These are phyloP conservation scores for Nemania abortiva DNA, from an alignment of 2,329 filamentous ascomycete genomes.

Conservation along the genomic window DNA sequence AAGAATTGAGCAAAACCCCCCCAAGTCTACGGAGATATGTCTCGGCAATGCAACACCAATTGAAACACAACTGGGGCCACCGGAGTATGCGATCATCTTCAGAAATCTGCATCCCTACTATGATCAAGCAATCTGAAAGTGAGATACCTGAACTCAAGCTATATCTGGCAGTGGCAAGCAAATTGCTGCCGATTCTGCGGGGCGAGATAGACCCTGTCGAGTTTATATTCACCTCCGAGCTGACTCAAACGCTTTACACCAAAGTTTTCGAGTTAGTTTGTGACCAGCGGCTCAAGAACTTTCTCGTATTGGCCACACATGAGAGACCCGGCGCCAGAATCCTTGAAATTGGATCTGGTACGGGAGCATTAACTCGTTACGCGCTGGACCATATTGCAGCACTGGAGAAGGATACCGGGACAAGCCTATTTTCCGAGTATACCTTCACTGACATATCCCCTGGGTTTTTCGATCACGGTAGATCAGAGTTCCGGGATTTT, in stretches of 20 bases:
- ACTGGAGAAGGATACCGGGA: not conserved
- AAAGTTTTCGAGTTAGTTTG: not conserved
- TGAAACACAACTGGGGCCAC: too few relatives aligned
- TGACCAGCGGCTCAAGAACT: not conserved
- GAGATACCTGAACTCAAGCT: too few relatives aligned
- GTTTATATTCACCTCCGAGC: too few relatives aligned
- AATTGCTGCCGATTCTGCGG: too few relatives aligned
- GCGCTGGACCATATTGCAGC: not conserved
- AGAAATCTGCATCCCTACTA: too few relatives aligned
- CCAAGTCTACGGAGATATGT: too few relatives aligned
- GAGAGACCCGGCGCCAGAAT: not conserved
- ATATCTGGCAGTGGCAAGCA: too few relatives aligned
- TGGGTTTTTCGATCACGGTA: not conserved
- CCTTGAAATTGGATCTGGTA: not conserved
- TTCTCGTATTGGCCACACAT: not conserved
- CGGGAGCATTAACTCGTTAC: not conserved
- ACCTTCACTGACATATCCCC: not conserved
- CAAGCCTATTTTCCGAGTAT: not conserved
- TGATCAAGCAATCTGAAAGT: too few relatives aligned
- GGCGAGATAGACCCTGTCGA: too few relatives aligned
- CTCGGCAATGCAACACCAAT: too few relatives aligned
- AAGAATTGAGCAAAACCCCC: too few relatives aligned
- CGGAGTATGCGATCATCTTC: too few relatives aligned
- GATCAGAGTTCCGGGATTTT: not conserved
- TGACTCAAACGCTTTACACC: not conserved